Base-by-base conservation (phyloP, 768 basidiomycete genomes). In the Naganishia friedmannii region DNA sequence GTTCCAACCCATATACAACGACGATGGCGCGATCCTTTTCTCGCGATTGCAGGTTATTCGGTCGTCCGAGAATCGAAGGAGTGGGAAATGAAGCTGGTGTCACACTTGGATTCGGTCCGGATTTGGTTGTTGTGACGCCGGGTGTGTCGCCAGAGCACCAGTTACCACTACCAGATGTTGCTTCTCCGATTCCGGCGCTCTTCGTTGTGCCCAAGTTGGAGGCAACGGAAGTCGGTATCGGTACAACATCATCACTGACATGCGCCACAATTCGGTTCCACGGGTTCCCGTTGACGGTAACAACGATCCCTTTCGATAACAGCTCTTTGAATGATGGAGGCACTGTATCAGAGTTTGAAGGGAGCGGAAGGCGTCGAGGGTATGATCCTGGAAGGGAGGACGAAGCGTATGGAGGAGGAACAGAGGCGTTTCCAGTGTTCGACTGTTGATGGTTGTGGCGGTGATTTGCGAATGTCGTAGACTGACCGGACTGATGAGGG, bases 1-100 rank as follows among this genome's bases (percentile, higher is more conserved):
- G 93, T 83, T 90, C 86, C 55, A 97, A 84, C 0, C 91, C 92
- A 70, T 92, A 93, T 31, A 97, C 86, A 70, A 95, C 90, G 65
- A 96, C 91, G 68, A 94, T 87, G 0, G 92, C 93, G 76, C 95
- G 90, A 73, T 94, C 92, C 42, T 45, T 42, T 28, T 63, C 39
- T 0, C 85, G 85, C 0, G 67, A 37, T 12, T 58, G 57, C 10
- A 23, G 37, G 23, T 37, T 45, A 15, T 37, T 26, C 6, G 13
- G 23, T n/a, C 60, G 60, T 26, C 37, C 66, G 31, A 73, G 66
- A 87, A 63, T 45, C 17, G 60, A 42, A 12, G 60, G 60, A 1
- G 60, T 63, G 3, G 60, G 60, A 45, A 63, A 63, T 2, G 60
- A 42, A 12, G 60, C 60, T 23, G 60, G 29, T 17, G 60, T 42